phyloP scores from a whole-genome alignment of 805 yeast species.

The Ogataea methylovora region DNA sequence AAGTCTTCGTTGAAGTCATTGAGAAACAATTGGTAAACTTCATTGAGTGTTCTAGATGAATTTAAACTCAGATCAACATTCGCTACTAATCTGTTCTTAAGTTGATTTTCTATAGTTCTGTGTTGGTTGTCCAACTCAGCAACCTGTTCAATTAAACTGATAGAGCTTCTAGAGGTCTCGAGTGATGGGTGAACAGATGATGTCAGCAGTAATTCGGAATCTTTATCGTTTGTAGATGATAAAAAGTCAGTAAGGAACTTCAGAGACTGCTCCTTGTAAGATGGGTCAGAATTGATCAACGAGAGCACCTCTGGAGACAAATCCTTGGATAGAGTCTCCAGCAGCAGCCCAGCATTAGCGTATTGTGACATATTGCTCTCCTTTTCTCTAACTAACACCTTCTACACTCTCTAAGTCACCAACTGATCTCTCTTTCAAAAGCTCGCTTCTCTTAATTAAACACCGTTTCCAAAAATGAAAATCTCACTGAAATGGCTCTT shows the following conservation, averaged over 20 bases:
- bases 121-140: slow-evolving; percentile 64
- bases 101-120: slow-evolving; percentile 36
- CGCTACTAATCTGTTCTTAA: slow-evolving; percentile 32
- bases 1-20: slow-evolving; percentile 23
- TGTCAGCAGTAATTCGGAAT: slow-evolving; percentile 26
- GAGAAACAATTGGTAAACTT: slow-evolving; percentile 26
- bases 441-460: no score
- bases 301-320: slow-evolving; percentile 15
- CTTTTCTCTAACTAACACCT: no score
- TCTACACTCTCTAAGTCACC: no score
- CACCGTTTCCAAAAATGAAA: no score
- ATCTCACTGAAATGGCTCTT: no score
- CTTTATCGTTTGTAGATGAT: slow-evolving; percentile 36
- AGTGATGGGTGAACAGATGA: slow-evolving; percentile 17
- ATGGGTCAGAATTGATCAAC: slow-evolving; percentile 22
- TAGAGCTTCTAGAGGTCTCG: slow-evolving; percentile 10
- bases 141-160: slow-evolving; percentile 55
- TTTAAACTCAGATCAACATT: slow-evolving; percentile 40
- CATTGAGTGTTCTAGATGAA: slow-evolving; percentile 24
- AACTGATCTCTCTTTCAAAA: no score
- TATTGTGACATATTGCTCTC: background rate
- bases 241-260: slow-evolving; percentile 31
- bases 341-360: slow-evolving; percentile 20
- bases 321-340: slow-evolving; percentile 27
- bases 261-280: slow-evolving; percentile 29